Evolutionary conservation across 169 alveolate genomes (phyloP).

Genomic region (Plasmodium reichenowi): DNA sequence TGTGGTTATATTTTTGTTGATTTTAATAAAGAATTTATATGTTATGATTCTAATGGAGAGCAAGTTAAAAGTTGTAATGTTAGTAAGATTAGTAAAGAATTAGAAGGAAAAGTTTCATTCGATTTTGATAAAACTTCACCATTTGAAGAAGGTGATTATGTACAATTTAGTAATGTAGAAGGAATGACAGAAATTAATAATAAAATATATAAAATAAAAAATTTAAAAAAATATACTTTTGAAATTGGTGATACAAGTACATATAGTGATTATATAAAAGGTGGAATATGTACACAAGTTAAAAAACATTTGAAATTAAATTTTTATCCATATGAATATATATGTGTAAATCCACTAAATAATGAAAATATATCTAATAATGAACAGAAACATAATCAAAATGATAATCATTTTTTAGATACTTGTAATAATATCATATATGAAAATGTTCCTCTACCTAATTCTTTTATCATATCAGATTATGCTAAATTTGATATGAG

Average conservation of each 20-base stretch:
- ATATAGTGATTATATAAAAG: conserved; percentile 80
- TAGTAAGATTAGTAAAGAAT: conserved; percentile 85
- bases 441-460: conserved; percentile 11
- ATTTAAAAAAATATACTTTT: conserved; percentile 91
- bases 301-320: conserved; percentile 32
- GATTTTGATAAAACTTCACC: conserved; percentile 67
- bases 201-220: conserved; percentile 92
- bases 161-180: conserved; percentile 95
- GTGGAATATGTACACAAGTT: conserved; percentile 35
- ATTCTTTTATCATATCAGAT: conserved; percentile 29
- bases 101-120: conserved; percentile 46
- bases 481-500: conserved; percentile 46
- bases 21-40: conserved; percentile 92
- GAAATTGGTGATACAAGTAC: conserved; percentile 92
- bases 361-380: background rate
- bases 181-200: conserved; percentile 97
- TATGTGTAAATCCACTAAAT: conserved; percentile 12
- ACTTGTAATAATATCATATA: conserved; percentile 1
- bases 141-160: conserved; percentile 96
- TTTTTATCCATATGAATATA: conserved; percentile 53
- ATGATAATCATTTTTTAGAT: background rate
- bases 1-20: conserved; percentile 97
- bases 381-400: background rate
- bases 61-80: conserved; percentile 90
- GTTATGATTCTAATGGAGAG: conserved; percentile 91